phyloP scores from a whole-genome alignment of 164 flowering plant genomes.

The Magnolia kwangsiensis region DNA sequence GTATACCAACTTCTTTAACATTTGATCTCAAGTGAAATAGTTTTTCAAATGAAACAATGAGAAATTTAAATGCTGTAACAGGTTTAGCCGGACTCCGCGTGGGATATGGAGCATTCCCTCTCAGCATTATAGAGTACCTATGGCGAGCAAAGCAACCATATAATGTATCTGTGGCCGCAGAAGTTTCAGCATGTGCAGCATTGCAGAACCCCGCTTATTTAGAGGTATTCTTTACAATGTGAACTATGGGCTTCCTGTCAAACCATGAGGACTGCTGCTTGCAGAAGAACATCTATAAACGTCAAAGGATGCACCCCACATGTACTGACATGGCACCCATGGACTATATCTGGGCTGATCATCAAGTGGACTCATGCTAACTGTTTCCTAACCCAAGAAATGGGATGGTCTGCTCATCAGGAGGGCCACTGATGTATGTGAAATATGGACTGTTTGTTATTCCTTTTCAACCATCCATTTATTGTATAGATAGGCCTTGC shows the following conservation, averaged over 20 bases:
- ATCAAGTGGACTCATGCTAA: neutral
- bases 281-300: neutral
- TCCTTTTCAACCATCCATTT: too few species aligned
- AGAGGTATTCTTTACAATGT: slow-evolving; percentile 50
- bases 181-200: slow-evolving; percentile 94
- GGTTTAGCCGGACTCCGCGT: slow-evolving; percentile 96
- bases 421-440: too few species aligned
- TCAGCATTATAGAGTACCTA: slow-evolving; percentile 80
- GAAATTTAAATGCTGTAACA: slow-evolving; percentile 24
- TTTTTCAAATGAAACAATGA: neutral
- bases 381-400: neutral
- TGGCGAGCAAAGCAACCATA: slow-evolving; percentile 99
- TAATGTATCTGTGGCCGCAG: slow-evolving; percentile 98
- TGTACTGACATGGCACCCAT: neutral
- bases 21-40: neutral
- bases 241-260: neutral
- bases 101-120: slow-evolving; percentile 97
- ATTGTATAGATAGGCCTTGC: too few species aligned
- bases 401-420: neutral
- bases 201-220: slow-evolving; percentile 77
- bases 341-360: neutral
- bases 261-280: neutral
- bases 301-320: neutral
- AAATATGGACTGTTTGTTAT: too few species aligned
- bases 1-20: too few species aligned